Evolutionary conservation across 2,329 filamentous ascomycete species (phyloP), one percentile per base, ranked within the genome.

Genomic region (Cyphellophora europaea): DNA sequence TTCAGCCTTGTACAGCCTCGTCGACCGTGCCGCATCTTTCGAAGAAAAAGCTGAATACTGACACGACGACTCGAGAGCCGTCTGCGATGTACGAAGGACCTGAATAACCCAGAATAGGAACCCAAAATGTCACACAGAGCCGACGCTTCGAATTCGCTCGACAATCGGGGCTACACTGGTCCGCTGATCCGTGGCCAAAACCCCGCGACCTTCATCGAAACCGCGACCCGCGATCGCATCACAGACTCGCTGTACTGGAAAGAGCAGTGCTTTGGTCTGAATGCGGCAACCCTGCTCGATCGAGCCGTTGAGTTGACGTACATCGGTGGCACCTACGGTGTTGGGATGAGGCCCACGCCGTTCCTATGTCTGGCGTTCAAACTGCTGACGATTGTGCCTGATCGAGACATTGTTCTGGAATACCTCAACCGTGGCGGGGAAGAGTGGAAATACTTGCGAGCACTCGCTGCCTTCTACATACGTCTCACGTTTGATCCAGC

Each of bases 201-300:
- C 63, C 89, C 89, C 1, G 84, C 87, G n/a, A 88, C 83, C 4
- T 83, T 96, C 41, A 83, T 96, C 72, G 89, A 96, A 61, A 94
- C 93, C 59, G 82, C 87, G 27, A 86, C 95, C 47, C 83, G 84
- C 54, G 91, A 98, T 62, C 87, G 91, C 55, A 95, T 98, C 59
- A 78, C 88, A 49, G 87, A 94, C 54, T 85, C 79, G 35, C 93
- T 94, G 64, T 98, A 94, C 67, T 98, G 87, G 82, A 95, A 95
- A 61, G 91, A 96, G 63, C 88, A 95, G 65, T 95, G 91, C 58
- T 98, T 96, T 62, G 91, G 83, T 27, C 71, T 98, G 46, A 98
- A 96, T 65, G 73, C 74, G 3, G 77, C 77, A 1, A 80, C 76
- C 0, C 59, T 98, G 5, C 81, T 94, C 50, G 85, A 95, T 63